phyloP scores from a whole-genome alignment of 2,329 filamentous ascomycete genomes.

The Phyllosticta ampelicida region DNA sequence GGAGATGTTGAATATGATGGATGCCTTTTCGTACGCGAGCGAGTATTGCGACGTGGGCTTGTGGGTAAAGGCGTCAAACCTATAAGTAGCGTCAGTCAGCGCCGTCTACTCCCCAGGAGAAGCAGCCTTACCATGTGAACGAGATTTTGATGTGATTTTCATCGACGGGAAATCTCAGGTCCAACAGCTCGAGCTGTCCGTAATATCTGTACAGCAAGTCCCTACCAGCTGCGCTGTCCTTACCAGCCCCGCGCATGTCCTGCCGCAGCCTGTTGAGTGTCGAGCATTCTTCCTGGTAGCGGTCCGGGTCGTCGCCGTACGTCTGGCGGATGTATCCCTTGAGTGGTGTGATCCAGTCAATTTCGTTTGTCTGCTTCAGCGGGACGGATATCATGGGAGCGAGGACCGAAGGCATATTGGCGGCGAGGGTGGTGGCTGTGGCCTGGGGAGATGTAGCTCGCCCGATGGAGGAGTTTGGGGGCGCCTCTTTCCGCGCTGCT shows the following conservation, averaged over 20 bases:
- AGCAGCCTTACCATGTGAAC: slow-evolving; percentile 71
- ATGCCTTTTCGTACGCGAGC: slow-evolving; percentile 94
- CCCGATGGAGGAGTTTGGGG: neutral
- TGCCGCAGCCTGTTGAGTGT: slow-evolving; percentile 90
- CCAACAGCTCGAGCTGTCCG: slow-evolving; percentile 87
- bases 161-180: slow-evolving; percentile 91
- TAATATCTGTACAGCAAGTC: slow-evolving; percentile 97
- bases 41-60: slow-evolving; percentile 97
- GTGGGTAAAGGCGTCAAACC: slow-evolving; percentile 99
- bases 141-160: slow-evolving; percentile 99
- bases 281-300: slow-evolving; percentile 89
- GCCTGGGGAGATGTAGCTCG: slow-evolving; percentile 3
- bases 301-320: slow-evolving; percentile 93
- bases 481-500: neutral
- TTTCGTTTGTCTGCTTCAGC: slow-evolving; percentile 89
- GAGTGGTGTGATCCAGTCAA: slow-evolving; percentile 89
- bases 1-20: slow-evolving; percentile 98
- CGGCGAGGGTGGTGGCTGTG: neutral
- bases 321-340: slow-evolving; percentile 89
- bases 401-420: slow-evolving; percentile 39
- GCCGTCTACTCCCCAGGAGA: neutral
- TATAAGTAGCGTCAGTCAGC: slow-evolving; percentile 26
- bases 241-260: slow-evolving; percentile 95
- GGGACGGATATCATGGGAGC: slow-evolving; percentile 93
- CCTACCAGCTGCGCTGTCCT: slow-evolving; percentile 86